A percentile compares a stretch with the other conserved stretches of the same genome.
Conservation (phyloP, 2,329 filamentous ascomycete genomes). For the Ophiostoma triangulosporum region DNA sequence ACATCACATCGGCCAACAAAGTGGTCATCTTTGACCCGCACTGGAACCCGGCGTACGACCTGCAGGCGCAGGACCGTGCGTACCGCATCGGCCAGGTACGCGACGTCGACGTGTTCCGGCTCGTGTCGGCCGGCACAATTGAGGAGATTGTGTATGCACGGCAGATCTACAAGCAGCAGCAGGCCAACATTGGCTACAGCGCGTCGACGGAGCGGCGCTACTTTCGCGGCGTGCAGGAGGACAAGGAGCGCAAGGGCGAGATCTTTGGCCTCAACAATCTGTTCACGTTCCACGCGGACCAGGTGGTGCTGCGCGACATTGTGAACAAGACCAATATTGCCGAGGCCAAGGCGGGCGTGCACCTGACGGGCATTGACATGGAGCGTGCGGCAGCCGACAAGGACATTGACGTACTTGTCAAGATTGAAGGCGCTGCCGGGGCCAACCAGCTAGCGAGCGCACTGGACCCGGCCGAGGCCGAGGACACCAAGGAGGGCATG, state of each 20-base stretch:
- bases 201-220: slow-evolving; percentile 86
- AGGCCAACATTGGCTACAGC: slow-evolving; percentile 93
- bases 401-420: slow-evolving; percentile 30
- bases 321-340: slow-evolving; percentile 98
- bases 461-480: slow-evolving; percentile 17
- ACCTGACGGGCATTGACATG: slow-evolving; percentile 63
- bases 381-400: slow-evolving; percentile 45
- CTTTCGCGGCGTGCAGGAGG: slow-evolving; percentile 86
- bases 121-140: slow-evolving; percentile 82
- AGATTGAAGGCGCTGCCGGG: slow-evolving; percentile 36
- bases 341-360: slow-evolving; percentile 75
- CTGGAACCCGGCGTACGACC: slow-evolving; percentile 91
- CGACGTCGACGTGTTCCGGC: slow-evolving; percentile 88
- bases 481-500: no score
- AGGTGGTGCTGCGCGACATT: slow-evolving; percentile 78
- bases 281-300: slow-evolving; percentile 67
- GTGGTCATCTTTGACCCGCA: slow-evolving; percentile 95
- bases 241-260: slow-evolving; percentile 71
- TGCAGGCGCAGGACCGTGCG: slow-evolving; percentile 91
- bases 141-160: slow-evolving; percentile 95
- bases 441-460: slow-evolving; percentile 60
- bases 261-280: slow-evolving; percentile 86
- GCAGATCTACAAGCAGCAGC: slow-evolving; percentile 98
- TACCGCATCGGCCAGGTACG: slow-evolving; percentile 89
- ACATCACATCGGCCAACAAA: slow-evolving; percentile 96